Evolutionary conservation across 73 alveolate species (phyloP), one percentile per base, ranked within the genome.

Genomic region (Urostyla sp.): DNA sequence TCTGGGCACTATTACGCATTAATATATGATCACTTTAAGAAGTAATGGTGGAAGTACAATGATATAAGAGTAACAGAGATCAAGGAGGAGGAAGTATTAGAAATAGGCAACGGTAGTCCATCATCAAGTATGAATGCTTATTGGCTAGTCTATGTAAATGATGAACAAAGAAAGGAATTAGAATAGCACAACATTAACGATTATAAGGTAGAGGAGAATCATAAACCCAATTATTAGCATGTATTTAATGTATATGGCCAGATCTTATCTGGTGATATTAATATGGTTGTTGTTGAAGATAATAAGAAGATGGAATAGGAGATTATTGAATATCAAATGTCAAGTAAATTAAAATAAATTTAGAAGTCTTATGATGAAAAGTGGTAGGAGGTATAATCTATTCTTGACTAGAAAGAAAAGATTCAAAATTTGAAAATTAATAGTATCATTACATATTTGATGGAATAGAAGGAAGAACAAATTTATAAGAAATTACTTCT

Each of bases 1-100:
- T 40, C 92, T 49, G 98, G 98, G n/a, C 98, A 92, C 81, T 92
- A 90, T 66, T 92, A 92, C 56, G 52, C 96, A 30, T 87, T 55
- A 52, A 91, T 92, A 13, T 53, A 90, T 49, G 94, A 92, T 78
- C 58, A 72, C 35, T 57, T 45, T 24, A 32, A 60, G 6, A 58
- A 84, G 18, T 26, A 57, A 43, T 92, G 95, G 92, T 61, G 80
- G 63, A 92, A 76, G 59, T 92, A 58, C 75, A 90, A 92, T 77
- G 98, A 92, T 67, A 84, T 90, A 36, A 49, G 79, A 67, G 94
- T 92, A 0, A 76, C 87, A 0, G 90, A 80, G 35, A 87, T 77
- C 2, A 38, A 73, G 6, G 95, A 88, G 49, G 93, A 79, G 15
- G 77, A 57, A 36, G 96, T 90, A 6, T 37, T 74, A 6, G 51